Percentiles rank a stretch among this genome's conserved stretches.
Conservation (phyloP, 1,139 yeast species). For the Sugiyamaella paludigena region DNA sequence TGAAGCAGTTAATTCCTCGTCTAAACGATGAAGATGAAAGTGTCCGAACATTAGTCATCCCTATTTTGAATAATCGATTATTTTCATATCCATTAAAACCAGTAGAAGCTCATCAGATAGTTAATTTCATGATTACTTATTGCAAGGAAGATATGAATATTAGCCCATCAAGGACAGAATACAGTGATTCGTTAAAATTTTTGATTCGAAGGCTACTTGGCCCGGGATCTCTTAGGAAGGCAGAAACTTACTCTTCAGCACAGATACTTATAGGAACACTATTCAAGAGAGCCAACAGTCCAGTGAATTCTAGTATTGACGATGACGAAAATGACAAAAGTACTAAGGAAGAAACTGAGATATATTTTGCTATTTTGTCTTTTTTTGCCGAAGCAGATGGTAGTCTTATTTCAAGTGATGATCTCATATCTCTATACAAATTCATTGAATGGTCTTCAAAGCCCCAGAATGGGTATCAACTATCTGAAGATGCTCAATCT, state of each 20-base stretch:
- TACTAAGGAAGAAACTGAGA: background rate
- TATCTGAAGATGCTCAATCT: slow-evolving; percentile 38
- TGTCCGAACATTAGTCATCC: too few species aligned
- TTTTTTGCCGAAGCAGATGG: slow-evolving; percentile 12
- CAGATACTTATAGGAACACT: slow-evolving; percentile 1
- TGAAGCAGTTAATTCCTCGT: too few species aligned
- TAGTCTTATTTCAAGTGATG: slow-evolving; percentile 40
- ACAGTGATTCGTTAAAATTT: slow-evolving; percentile 9
- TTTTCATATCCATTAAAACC: too few species aligned
- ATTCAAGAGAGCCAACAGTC: slow-evolving; percentile 4
- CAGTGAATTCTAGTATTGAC: background rate
- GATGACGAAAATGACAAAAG: background rate
- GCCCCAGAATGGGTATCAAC: slow-evolving; percentile 42
- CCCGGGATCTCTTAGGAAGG: background rate
- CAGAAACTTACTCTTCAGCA: background rate
- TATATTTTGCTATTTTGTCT: background rate
- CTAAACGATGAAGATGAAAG: too few species aligned
- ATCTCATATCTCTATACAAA: slow-evolving; percentile 44
- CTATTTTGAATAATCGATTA: too few species aligned
- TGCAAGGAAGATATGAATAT: too few species aligned
- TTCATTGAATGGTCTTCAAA: slow-evolving; percentile 58
- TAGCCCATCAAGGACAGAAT: too few species aligned
- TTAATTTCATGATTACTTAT: too few species aligned
- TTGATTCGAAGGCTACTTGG: slow-evolving; percentile 6
- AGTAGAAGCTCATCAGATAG: too few species aligned